Evolutionary conservation across 2,329 filamentous ascomycete genomes (phyloP), one percentile per base, ranked within the genome.

Genomic region (Elsinoe perseae): DNA sequence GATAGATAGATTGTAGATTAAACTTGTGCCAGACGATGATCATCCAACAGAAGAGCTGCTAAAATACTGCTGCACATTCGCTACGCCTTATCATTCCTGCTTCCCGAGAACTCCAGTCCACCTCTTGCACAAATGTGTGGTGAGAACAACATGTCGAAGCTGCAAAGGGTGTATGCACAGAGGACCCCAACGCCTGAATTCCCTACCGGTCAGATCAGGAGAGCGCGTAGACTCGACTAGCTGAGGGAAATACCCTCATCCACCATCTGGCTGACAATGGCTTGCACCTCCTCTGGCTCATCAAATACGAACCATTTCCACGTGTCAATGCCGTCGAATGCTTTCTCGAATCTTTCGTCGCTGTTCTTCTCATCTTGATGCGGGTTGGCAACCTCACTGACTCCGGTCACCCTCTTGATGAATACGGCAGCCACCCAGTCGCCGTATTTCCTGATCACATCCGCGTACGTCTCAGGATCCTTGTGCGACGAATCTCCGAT

Each of bases 401-500:
- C 66, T 60, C 91, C 86, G 2, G 78, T 84, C 0, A 93, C 89
- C 66, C 88, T 92, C 55, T 91, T 82, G 64, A 96, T 95, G 61
- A 88, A 85, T 46, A 97, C 93, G 10, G 87, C 80, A 59, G 82
- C 81, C 59, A 96, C 81, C 89, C 90, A 96, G 5, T 79, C 81
- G 0, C 85, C 84, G 60, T 84, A 81, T 50, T 78, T 77, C 54
- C 83, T 69, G 70, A 79, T 90, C 71, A 89, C 83, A 62, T 91
- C 84, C 25, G 85, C 91, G 66, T 96, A 97, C 0, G 88, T 82
- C 68, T 97, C 92, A 0, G 92, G 91, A 64, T 97, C 92, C 23
- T 82, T 86, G 71, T 96, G 92, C 0, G 91, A 96, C 36, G 86
- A 92, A 71, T 97, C 92, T 0, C 92, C 92, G 61, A 97, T 84